Conservation (phyloP, 768 basidiomycete species). For the Mycena sanguinolenta region DNA sequence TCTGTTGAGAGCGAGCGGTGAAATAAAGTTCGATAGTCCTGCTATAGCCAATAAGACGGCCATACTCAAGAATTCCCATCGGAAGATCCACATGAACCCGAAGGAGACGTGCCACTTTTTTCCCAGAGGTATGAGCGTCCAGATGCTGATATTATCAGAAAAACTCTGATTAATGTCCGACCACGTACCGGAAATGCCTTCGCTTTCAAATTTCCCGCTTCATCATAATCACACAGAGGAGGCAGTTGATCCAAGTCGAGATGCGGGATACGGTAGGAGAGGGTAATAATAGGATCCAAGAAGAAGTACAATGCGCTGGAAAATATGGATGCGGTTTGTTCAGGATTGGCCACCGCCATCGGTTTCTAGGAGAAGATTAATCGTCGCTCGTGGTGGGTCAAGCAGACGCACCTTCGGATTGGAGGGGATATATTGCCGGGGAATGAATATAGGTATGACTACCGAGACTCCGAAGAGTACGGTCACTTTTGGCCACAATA, state of each 20-base stretch:
- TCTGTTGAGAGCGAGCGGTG: constrained; percentile 58
- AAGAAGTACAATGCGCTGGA: constrained; percentile 62
- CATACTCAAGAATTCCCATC: constrained; percentile 39
- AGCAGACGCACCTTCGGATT: constrained; percentile 57
- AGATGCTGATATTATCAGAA: too few species aligned
- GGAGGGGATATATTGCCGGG: constrained; percentile 66
- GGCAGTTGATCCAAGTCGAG: constrained; percentile 67
- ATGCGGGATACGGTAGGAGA: constrained; percentile 58
- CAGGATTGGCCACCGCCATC: constrained; percentile 50
- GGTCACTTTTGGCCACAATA: constrained; percentile 65
- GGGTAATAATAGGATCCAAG: constrained; percentile 65
- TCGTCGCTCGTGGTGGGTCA: too few species aligned
- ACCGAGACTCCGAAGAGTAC: constrained; percentile 58
- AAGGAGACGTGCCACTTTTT: constrained; percentile 47
- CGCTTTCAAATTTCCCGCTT: constrained; percentile 40
- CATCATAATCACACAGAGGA: constrained; percentile 73
- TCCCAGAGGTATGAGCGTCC: constrained; percentile 12
- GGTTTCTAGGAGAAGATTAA: constrained; percentile 46
- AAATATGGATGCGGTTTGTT: constrained; percentile 64
- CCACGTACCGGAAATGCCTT: constrained; percentile 48
- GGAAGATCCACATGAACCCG: constrained; percentile 56
- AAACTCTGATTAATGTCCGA: too few species aligned
- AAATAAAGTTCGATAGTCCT: constrained; percentile 45
- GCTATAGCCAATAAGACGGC: constrained; percentile 44
- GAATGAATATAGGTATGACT: constrained; percentile 65